Evolutionary conservation across 164 flowering plant genomes (phyloP), one percentile per base, ranked within the genome.

Genomic region (Chimonanthus salicifolius): DNA sequence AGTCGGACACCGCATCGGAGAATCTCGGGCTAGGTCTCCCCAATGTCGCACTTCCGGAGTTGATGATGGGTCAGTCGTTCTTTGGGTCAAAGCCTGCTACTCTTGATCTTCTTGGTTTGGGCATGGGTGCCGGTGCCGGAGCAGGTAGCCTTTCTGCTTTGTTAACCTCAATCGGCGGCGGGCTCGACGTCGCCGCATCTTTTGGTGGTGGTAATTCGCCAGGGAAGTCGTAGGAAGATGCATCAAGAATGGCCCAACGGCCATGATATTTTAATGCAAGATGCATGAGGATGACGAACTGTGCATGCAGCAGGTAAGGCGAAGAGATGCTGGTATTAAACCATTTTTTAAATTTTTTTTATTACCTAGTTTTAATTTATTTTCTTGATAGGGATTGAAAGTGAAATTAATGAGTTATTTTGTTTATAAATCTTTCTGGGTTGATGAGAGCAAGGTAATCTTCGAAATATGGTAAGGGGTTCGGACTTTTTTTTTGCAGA

Each of bases 31-130:
- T 84, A 1, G 74, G 73, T 6, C 50, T 49, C 67, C 86, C 82
- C 18, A 78, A 84, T n/a, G 13, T 79, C 46, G 78, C 78, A 5
- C 66, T 85, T 73, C 70, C 78, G 6, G 88, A 82, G 4, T 21
- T 81, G 3, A 85, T 83, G 85, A 64, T 69, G 72, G 75, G 84
- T 2, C 77, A 82, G 1, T 71, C 88, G 6, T 18, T 87, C 13
- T 87, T 85, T 15, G 88, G 79, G 3, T 71, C 67, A 33, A 83
- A 82, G 72, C 89, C 90, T 0, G 77, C 85, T 0, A 90, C 94
- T 3, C 87, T 89, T 2, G 94, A 90, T 72, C 78, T 90, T 69
- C 89, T 90, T 9, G 88, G 94, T 43, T 87, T 90, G 21, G 88
- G 94, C n/a, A 75, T 85, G 20, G 86, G 87, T 2, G 58, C 67